A percentile compares a stretch with the other conserved stretches of the same genome.
These are phyloP conservation scores for Trifolium fragiferum DNA, from an alignment of 306 rosid species.

Conservation along the genomic window DNA sequence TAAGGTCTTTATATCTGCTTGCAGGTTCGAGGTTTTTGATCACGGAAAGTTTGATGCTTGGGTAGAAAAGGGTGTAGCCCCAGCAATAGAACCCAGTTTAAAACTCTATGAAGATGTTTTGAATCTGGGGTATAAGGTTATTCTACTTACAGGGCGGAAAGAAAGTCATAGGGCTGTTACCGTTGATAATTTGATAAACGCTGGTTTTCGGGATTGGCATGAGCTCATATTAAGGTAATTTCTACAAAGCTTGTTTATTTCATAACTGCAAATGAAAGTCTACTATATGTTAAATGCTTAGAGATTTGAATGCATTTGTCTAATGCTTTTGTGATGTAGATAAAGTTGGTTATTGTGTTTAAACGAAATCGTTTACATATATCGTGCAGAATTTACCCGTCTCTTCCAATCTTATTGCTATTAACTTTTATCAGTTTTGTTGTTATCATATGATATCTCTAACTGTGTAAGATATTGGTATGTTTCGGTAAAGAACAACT, in stretches of 20 bases:
- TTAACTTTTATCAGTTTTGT: not conserved
- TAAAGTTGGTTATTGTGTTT: not conserved
- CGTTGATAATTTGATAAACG: slow-evolving; percentile 68
- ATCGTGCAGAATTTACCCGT: not conserved
- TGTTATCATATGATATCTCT: not conserved
- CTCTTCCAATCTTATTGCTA: not conserved
- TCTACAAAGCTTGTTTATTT: not conserved
- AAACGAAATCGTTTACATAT: slow-evolving; percentile 4
- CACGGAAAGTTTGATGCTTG: slow-evolving; percentile 65
- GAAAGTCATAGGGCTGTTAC: slow-evolving; percentile 70
- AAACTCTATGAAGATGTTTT: slow-evolving; percentile 75
- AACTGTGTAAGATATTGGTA: not conserved
- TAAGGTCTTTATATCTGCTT: slow-evolving; percentile 36
- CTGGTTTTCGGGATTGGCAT: slow-evolving; percentile 80
- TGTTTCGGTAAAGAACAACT: not conserved
- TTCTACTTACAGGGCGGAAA: slow-evolving; percentile 85
- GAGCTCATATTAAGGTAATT: slow-evolving; percentile 79
- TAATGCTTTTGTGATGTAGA: not conserved
- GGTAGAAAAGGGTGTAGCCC: slow-evolving; percentile 75
- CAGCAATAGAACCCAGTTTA: slow-evolving; percentile 71
- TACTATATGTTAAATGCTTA: not conserved
- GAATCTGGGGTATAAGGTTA: slow-evolving; percentile 73
- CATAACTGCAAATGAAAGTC: not conserved
- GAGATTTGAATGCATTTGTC: slow-evolving; percentile 2
- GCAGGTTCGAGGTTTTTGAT: slow-evolving; percentile 72